phyloP scores from a whole-genome alignment of 345 rosid species.

The Populus euphratica region DNA sequence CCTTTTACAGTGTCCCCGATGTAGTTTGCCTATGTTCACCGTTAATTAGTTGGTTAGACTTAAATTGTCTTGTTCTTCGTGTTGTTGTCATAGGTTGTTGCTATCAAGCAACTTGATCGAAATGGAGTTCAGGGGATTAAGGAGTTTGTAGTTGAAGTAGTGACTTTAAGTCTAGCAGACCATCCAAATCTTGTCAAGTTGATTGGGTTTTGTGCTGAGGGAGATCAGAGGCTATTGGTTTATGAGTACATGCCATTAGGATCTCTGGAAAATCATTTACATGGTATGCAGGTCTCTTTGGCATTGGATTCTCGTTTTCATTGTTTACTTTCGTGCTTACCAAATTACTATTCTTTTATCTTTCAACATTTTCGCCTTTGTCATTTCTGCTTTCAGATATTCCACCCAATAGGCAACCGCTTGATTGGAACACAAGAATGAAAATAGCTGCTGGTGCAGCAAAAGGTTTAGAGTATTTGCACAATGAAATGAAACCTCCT shows the following conservation, averaged over 20 bases:
- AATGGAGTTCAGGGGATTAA: slow-evolving; percentile 40
- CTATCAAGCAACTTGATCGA: slow-evolving; percentile 45
- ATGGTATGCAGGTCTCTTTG: slow-evolving; percentile 23
- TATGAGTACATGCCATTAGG: slow-evolving; percentile 49
- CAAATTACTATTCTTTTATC: background rate
- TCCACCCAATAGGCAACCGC: slow-evolving; percentile 25
- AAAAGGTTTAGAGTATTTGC: slow-evolving; percentile 42
- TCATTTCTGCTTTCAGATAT: slow-evolving; percentile 25
- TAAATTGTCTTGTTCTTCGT: background rate
- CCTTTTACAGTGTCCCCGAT: background rate
- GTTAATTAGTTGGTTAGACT: background rate
- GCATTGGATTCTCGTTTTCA: background rate
- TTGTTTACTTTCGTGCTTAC: background rate
- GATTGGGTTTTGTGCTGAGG: slow-evolving; percentile 41
- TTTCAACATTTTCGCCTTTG: background rate
- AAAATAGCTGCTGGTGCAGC: slow-evolving; percentile 51
- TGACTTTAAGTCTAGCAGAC: slow-evolving; percentile 30
- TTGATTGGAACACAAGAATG: slow-evolving; percentile 46
- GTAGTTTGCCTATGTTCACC: background rate
- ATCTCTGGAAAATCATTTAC: slow-evolving; percentile 45
- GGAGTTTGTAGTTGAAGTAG: slow-evolving; percentile 41
- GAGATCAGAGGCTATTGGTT: slow-evolving; percentile 42
- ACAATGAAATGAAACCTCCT: slow-evolving; percentile 36
- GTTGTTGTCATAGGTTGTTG: slow-evolving; percentile 32
- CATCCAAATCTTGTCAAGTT: slow-evolving; percentile 46